Conservation (phyloP, 2,329 filamentous ascomycete species). For the Alternaria tenuissima region DNA sequence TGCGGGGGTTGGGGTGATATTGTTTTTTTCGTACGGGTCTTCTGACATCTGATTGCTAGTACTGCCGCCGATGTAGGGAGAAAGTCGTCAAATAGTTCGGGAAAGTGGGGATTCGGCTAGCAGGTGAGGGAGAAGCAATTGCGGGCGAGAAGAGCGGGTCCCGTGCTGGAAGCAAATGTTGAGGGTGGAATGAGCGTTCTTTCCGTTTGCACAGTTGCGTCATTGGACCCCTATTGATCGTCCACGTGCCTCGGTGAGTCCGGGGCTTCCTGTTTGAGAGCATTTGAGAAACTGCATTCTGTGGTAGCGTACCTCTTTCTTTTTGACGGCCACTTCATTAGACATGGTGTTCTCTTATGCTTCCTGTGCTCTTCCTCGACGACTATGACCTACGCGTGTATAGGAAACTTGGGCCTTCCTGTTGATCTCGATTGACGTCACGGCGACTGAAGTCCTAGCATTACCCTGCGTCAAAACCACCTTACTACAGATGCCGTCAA, state of each 20-base stretch:
- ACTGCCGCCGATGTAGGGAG: not conserved
- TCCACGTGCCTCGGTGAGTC: not conserved
- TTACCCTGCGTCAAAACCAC: not conserved
- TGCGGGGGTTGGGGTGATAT: not conserved
- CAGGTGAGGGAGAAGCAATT: slow-evolving; percentile 2
- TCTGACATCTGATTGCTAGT: not conserved
- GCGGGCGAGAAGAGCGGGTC: not conserved
- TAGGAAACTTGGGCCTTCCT: not conserved
- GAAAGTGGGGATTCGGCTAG: not conserved
- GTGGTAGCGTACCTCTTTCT: not conserved
- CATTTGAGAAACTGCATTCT: not conserved
- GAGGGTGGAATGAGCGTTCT: not conserved
- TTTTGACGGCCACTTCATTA: not conserved
- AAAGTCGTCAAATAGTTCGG: not conserved
- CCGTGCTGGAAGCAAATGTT: not conserved
- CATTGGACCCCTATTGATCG: slow-evolving; percentile 1
- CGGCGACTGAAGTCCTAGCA: not conserved
- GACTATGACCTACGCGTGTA: not conserved
- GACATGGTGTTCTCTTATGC: not conserved
- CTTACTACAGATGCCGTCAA: not conserved
- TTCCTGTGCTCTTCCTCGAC: not conserved
- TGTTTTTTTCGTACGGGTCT: not conserved
- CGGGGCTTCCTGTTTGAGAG: not conserved
- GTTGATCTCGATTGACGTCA: not conserved
- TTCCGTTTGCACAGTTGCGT: not conserved